Conservation (phyloP, 1,139 yeast genomes). For the Lizanozyma gosingica region DNA sequence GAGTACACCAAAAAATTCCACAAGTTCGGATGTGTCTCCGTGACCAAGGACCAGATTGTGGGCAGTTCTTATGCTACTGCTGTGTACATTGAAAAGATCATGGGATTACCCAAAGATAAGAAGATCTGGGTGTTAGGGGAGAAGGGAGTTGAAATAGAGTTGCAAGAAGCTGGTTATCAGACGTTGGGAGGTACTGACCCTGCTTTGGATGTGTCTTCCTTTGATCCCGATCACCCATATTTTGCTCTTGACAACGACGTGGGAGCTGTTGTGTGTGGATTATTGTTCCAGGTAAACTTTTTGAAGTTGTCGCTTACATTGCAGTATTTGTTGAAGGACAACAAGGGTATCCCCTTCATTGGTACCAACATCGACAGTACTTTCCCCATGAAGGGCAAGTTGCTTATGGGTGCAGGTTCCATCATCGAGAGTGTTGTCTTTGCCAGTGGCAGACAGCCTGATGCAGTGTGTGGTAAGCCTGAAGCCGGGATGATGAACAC, state of each 20-base stretch:
- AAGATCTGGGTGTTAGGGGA: slow-evolving; percentile 88
- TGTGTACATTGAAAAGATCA: slow-evolving; percentile 68
- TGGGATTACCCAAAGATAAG: slow-evolving; percentile 55
- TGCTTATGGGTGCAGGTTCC: slow-evolving; percentile 93
- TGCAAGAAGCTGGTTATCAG: slow-evolving; percentile 55
- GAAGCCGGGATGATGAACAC: slow-evolving; percentile 85
- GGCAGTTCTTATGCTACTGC: slow-evolving; percentile 93
- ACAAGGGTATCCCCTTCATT: slow-evolving; percentile 63
- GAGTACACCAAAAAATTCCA: slow-evolving; percentile 71
- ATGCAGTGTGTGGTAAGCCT: slow-evolving; percentile 72
- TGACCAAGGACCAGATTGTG: slow-evolving; percentile 67
- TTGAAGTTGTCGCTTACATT: slow-evolving; percentile 73
- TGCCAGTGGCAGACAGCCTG: slow-evolving; percentile 63
- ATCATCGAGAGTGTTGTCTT: slow-evolving; percentile 72
- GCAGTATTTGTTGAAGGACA: slow-evolving; percentile 57
- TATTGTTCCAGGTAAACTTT: slow-evolving; percentile 70
- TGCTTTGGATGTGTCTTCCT: slow-evolving; percentile 22
- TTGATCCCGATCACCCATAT: slow-evolving; percentile 36
- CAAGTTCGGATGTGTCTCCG: slow-evolving; percentile 58
- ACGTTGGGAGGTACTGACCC: slow-evolving; percentile 67
- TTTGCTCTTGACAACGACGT: slow-evolving; percentile 55
- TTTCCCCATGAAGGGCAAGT: slow-evolving; percentile 78
- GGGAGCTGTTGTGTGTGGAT: slow-evolving; percentile 86
- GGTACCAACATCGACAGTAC: slow-evolving; percentile 97
- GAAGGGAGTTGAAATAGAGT: slow-evolving; percentile 68